Evolutionary conservation across 2,329 filamentous ascomycete species (phyloP), one percentile per base, ranked within the genome.

Genomic region (Sporothrix schenckii): DNA sequence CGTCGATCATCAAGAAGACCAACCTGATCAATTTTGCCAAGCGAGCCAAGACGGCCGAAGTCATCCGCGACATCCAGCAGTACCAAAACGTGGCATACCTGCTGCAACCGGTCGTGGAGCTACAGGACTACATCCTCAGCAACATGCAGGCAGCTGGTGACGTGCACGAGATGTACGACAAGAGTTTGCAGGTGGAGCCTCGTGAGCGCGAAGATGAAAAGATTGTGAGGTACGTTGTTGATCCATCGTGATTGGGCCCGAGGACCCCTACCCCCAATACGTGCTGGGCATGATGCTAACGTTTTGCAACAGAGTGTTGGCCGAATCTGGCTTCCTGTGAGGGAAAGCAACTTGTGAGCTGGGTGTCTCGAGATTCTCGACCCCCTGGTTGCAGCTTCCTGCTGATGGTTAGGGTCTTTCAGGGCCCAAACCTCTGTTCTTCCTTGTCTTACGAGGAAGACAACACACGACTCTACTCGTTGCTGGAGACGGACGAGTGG

Each of bases 151-250:
- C 91, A 41, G 94, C 95, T 4, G 92, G 93, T 68, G 94, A 98
- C 79, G 95, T 99, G 73, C 94, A 98, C 80, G 94, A 98, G 84
- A 98, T 98, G 95, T 99, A 98, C 83, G 94, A 98, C 81, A 94
- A 94, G 85, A 97, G 93, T 82, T 84, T 99, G 82, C 87, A 90
- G 77, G 90, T 99, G 72, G 95, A 99, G 80, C 95, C 95, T 73
- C 88, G 95, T 77, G 95, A 99, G 83, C 88, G 95, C 77, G 95
- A 99, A 83, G 95, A 99, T 79, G 95, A 99, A 83, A 98, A 98
- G 86, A 98, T 99, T 85, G 94, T 97, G 79, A 96, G 95, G 94
- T 97, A 89, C 44, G 74, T 72, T 19, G n/a, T 16, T 16, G 39
- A 27, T 10, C 13, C 21, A 21, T 6, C n/a, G 7, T 24, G 7